Evolutionary conservation across 2,329 filamentous ascomycete genomes (phyloP).

Genomic region (Xylariaceae sp.): DNA sequence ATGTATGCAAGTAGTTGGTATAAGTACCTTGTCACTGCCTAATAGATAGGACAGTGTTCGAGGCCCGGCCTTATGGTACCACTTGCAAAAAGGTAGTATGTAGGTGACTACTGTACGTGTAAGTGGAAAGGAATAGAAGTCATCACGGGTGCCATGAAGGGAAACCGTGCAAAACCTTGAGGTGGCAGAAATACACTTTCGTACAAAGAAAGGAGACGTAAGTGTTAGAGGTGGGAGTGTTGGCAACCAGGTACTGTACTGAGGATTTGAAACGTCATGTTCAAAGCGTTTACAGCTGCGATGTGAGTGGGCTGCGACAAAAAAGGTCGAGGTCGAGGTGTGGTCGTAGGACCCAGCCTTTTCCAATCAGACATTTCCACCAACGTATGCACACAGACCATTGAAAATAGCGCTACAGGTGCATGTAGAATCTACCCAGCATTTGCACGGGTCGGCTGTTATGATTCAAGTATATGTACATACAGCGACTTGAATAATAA

Average conservation of each 20-base stretch:
- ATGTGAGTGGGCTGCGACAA: conserved; percentile 21
- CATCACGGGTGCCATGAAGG: conserved; percentile 2
- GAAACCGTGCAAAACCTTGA: background rate
- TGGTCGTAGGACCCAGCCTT: conserved; percentile 4
- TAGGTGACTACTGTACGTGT: background rate
- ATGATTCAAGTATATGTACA: background rate
- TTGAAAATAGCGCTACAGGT: background rate
- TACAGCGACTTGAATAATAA: background rate
- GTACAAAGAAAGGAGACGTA: conserved; percentile 7
- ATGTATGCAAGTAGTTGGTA: background rate
- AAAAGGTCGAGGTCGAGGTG: conserved; percentile 9
- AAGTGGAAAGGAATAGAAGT: conserved; percentile 9
- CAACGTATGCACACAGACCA: background rate
- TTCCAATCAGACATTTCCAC: conserved; percentile 11
- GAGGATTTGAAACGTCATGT: conserved; percentile 22
- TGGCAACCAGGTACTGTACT: too few relatives aligned
- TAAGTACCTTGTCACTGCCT: background rate
- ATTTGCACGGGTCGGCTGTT: too few relatives aligned
- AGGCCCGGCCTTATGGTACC: background rate
- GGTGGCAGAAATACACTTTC: conserved; percentile 5
- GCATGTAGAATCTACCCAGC: background rate
- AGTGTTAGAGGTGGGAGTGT: background rate
- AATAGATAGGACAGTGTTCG: background rate
- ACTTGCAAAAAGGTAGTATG: background rate
- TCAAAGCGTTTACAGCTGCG: conserved; percentile 26